Percentiles rank a stretch among this genome's conserved stretches.
Conservation (phyloP, 768 basidiomycete species). For the Termitomyces sp. region DNA sequence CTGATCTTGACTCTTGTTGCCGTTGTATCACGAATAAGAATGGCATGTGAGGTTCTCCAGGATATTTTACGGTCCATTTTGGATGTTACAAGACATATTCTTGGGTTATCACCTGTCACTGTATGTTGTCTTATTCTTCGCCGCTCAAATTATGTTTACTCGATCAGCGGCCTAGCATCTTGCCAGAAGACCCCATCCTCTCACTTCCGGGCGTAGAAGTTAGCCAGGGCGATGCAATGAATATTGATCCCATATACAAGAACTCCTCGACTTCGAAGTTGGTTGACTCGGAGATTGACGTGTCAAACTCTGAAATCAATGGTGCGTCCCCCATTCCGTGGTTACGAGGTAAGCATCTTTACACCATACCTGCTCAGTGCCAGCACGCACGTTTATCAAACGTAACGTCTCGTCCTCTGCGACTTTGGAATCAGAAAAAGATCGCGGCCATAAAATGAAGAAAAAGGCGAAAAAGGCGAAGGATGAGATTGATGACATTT, state of each 20-base stretch:
- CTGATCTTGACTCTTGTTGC: conserved; percentile 59
- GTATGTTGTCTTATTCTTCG: conserved; percentile 20
- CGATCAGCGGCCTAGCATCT: not conserved
- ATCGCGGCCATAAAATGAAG: conserved; percentile 15
- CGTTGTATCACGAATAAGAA: conserved; percentile 54
- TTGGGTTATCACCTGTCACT: conserved; percentile 20
- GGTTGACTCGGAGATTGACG: not conserved
- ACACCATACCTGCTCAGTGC: not conserved
- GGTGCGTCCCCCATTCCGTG: not conserved
- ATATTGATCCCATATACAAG: not conserved
- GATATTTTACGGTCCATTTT: conserved; percentile 30
- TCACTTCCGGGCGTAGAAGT: not conserved
- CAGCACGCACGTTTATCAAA: conserved; percentile 6
- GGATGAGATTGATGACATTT: conserved; percentile 73
- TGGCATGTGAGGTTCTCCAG: conserved; percentile 40
- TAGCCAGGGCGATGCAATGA: not conserved
- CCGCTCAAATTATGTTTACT: not conserved
- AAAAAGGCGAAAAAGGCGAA: conserved; percentile 35
- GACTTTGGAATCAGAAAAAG: not conserved
- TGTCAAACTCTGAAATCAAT: not conserved
- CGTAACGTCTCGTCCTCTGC: not conserved
- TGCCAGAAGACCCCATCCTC: not conserved
- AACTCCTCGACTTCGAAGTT: not conserved
- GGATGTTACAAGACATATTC: conserved; percentile 22
- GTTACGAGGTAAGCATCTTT: not conserved